phyloP scores from a whole-genome alignment of 169 alveolate species.

The Plasmodium malariae region DNA sequence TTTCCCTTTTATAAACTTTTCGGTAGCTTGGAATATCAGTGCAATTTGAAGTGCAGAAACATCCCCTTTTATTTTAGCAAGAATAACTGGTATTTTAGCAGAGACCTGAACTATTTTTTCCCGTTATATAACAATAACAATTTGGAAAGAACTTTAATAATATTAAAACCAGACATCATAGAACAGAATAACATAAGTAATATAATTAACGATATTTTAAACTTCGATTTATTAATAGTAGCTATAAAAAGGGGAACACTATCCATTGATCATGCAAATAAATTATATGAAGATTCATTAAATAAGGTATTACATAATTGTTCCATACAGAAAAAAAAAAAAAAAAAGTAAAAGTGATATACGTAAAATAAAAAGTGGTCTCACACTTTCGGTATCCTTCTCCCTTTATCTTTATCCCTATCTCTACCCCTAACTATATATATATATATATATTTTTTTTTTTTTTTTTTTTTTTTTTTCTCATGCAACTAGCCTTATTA shows the following conservation, averaged over 20 bases:
- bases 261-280: constrained; percentile 33
- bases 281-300: constrained; percentile 21
- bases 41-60: constrained; percentile 63
- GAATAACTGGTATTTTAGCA: constrained; percentile 64
- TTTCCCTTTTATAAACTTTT: not conserved
- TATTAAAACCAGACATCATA: constrained; percentile 69
- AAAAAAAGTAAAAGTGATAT: not conserved
- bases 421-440: not conserved
- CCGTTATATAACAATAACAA: constrained; percentile 17
- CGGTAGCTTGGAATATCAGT: constrained; percentile 56
- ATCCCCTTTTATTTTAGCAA: constrained; percentile 69
- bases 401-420: not conserved
- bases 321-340: too few relatives aligned
- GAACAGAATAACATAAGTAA: constrained; percentile 40
- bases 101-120: constrained; percentile 64
- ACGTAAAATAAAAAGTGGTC: too few relatives aligned
- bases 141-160: constrained; percentile 56
- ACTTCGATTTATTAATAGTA: constrained; percentile 56
- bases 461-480: constrained; percentile 1
- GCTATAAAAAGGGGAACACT: constrained; percentile 63
- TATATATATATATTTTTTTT: too few relatives aligned
- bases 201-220: constrained; percentile 55
- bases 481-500: constrained; percentile 39
- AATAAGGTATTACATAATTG: constrained; percentile 43
- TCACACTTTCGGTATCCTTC: too few relatives aligned